Evolutionary conservation across 129 eudicot genomes (phyloP), one percentile per base, ranked within the genome.

Genomic region (Solidago caesia): DNA sequence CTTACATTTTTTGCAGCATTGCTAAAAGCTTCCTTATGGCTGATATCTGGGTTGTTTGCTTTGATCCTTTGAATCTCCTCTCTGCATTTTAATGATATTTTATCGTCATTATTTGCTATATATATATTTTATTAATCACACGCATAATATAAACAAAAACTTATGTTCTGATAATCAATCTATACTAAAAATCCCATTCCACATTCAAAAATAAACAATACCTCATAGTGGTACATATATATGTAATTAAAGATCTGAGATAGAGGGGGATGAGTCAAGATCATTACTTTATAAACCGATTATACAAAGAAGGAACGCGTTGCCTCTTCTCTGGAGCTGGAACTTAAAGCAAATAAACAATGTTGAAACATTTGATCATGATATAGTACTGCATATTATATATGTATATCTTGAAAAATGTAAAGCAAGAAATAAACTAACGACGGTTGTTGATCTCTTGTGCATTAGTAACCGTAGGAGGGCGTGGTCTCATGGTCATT

Each of bases 1-100:
- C 71, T 44, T 44, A 66, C 52, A 51, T 88, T 87, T 80, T 87
- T 89, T 41, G 96, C 97, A 76, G 96, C 96, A 66, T 92, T 87
- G 64, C 98, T 90, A 74, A 93, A 93, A 53, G 96, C 98, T 83
- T 93, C 98, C 87, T 90, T 90, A 79, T 93, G 98, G 71, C 96
- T 92, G 57, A 92, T 92, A 71, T 92, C 89, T 60, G 98, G 96
- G 71, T 93, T 93, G 43, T 83, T 90, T 4, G 98, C 96, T 81
- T 93, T 93, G 77, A 93, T 93, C 88, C 98, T 88, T 69, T 93
- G 98, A 77, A 93, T 93, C 86, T 93, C 98, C 82, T 93, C 98
- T 69, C 98, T 93, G 67, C 51, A 70, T 48, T 47, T 26, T 9
- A 61, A 1, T 61, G 43, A 56, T 56, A 53, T 14, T 13, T 53